Conservation (phyloP, 495 filamentous ascomycete genomes). For the Margaritispora aquatica region DNA sequence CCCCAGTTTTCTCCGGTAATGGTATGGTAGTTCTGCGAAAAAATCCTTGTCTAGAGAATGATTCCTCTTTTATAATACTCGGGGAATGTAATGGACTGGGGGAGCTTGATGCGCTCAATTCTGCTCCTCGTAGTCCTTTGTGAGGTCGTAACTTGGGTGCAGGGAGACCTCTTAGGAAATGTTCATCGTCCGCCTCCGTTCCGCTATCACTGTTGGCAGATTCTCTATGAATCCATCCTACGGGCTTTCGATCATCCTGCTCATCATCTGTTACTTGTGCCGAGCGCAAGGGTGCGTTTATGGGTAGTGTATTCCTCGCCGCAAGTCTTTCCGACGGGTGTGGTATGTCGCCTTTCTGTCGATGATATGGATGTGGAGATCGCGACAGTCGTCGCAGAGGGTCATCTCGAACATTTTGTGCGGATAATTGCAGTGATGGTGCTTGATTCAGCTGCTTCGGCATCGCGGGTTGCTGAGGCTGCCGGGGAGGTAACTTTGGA, state of each 20-base stretch:
- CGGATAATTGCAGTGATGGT: constrained; percentile 12
- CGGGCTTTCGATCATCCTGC: background rate
- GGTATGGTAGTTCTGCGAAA: background rate
- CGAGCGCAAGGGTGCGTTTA: constrained; percentile 6
- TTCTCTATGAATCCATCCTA: constrained; percentile 7
- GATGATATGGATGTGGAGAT: constrained; percentile 73
- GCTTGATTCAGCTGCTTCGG: constrained; percentile 16
- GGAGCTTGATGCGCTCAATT: constrained; percentile 38
- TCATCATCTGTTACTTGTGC: constrained; percentile 18
- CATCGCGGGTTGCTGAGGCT: constrained; percentile 16
- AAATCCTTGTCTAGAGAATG: background rate
- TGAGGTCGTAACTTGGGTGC: constrained; percentile 62
- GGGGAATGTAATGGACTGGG: constrained; percentile 57
- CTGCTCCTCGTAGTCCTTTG: constrained; percentile 62
- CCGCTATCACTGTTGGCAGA: constrained; percentile 74
- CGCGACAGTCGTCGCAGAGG: constrained; percentile 52
- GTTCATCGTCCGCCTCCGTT: constrained; percentile 87
- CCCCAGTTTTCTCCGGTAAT: background rate
- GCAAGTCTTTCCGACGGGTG: constrained; percentile 31
- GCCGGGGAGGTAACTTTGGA: background rate
- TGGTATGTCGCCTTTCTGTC: constrained; percentile 43
- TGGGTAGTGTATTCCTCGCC: constrained; percentile 3
- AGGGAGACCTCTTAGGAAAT: constrained; percentile 73
- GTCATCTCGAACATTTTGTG: constrained; percentile 21
- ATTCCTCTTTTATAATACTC: constrained; percentile 44